phyloP scores from a whole-genome alignment of 208 protist species.

The Leptomonas pyrrhocoris region DNA sequence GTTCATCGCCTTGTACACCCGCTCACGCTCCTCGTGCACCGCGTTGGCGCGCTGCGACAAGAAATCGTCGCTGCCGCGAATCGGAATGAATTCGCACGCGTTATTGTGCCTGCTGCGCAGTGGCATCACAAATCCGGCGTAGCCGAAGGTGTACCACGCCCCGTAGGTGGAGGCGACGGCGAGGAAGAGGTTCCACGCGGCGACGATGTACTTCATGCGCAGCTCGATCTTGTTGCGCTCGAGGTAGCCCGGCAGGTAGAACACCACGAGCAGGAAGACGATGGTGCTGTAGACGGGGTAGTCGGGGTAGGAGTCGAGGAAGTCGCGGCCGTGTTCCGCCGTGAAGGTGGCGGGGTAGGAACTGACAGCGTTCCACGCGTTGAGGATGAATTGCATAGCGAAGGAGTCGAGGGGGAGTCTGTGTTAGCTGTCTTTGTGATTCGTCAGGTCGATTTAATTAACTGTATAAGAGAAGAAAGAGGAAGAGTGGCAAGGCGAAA shows the following conservation, averaged over 20 bases:
- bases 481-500: too few relatives aligned
- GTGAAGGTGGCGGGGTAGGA: too few relatives aligned
- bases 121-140: slow-evolving; percentile 17
- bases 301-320: slow-evolving; percentile 47
- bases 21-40: slow-evolving; percentile 14
- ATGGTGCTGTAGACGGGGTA: slow-evolving; percentile 37
- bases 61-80: slow-evolving; percentile 12
- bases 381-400: too few relatives aligned
- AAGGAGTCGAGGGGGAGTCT: too few relatives aligned
- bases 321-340: slow-evolving; percentile 27
- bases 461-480: not conserved
- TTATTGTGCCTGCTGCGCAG: slow-evolving; percentile 19
- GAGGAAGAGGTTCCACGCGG: slow-evolving; percentile 85
- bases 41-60: slow-evolving; percentile 14
- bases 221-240: slow-evolving; percentile 59
- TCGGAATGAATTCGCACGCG: slow-evolving; percentile 13
- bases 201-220: slow-evolving; percentile 45
- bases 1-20: slow-evolving; percentile 50
- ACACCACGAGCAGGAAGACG: slow-evolving; percentile 46
- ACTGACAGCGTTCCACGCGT: too few relatives aligned
- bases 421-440: too few relatives aligned
- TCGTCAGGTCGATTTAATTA: too few relatives aligned
- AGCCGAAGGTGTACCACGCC: slow-evolving; percentile 48
- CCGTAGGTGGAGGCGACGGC: slow-evolving; percentile 72
- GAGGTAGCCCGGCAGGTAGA: slow-evolving; percentile 34